Conservation (phyloP, 2,329 filamentous ascomycete genomes). For the Plenodomus biglobosus region DNA sequence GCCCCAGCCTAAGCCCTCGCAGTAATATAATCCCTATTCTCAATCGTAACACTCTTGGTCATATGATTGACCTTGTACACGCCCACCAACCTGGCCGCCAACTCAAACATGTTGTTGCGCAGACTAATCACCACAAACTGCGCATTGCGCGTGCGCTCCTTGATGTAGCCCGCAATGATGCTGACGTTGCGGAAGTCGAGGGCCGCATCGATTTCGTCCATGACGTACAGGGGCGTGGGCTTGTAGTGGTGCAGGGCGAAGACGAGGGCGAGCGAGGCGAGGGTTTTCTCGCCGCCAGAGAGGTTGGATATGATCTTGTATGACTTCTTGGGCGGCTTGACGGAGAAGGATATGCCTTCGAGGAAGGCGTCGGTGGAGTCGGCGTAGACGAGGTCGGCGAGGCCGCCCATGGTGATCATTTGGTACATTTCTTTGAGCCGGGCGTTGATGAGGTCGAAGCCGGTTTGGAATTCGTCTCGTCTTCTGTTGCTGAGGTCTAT, state of each 20-base stretch:
- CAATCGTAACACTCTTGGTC: constrained; percentile 58
- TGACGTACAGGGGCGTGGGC: constrained; percentile 95
- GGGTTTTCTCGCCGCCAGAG: constrained; percentile 94
- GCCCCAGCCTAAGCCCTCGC: constrained; percentile 14
- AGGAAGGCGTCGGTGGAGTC: constrained; percentile 96
- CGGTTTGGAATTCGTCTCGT: constrained; percentile 97
- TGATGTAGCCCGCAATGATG: constrained; percentile 98
- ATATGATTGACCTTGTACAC: constrained; percentile 99
- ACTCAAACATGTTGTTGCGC: constrained; percentile 99
- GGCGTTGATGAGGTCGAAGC: constrained; percentile 90
- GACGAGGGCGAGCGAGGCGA: constrained; percentile 90
- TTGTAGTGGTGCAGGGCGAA: constrained; percentile 98
- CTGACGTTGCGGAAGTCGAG: constrained; percentile 98
- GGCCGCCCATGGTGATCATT: constrained; percentile 99
- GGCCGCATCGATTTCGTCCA: constrained; percentile 99
- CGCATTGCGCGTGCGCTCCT: constrained; percentile 97
- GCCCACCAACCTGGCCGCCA: constrained; percentile 90
- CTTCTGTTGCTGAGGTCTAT: constrained; percentile 89
- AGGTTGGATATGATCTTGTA: constrained; percentile 99
- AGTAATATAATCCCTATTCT: constrained; percentile 52
- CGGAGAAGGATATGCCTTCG: constrained; percentile 93
- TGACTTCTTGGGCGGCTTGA: constrained; percentile 99
- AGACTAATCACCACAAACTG: constrained; percentile 99
- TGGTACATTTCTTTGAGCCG: constrained; percentile 99
- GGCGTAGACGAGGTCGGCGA: constrained; percentile 94